Evolutionary conservation across 2,329 filamentous ascomycete genomes (phyloP), one percentile per base, ranked within the genome.

Genomic region (Metarhizium sp.): DNA sequence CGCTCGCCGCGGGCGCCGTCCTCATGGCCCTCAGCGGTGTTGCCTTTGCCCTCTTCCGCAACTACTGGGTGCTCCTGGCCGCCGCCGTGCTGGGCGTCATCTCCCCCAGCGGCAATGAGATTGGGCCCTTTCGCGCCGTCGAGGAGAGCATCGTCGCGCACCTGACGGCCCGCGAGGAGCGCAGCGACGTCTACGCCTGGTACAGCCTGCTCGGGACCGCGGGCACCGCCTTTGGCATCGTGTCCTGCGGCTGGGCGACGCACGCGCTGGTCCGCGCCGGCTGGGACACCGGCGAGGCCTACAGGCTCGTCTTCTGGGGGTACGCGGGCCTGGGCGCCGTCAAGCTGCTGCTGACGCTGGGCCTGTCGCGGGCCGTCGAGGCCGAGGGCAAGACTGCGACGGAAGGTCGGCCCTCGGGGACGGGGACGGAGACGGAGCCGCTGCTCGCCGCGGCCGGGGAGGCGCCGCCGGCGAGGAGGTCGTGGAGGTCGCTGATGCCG

Each of bases 71-170:
- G 1, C 66, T 86, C 53, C 72, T 86, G 7, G 57, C 69, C 10
- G 82, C 82, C 2, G 79, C 79, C 25, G 72, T 86, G 16, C 59
- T 85, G 7, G 83, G 83, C 5, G 81, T 86, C 51, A 81, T 86
- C 38, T 84, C 80, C 64, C 80, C 80, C n/a, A 81, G 80, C 62
- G 82, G 82, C 7, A 84, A 81, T 55, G 82, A 86, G 62, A 84
- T 85, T 53, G 82, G 81, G 0, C 82, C 82, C 0, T 85, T 86
- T 57, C 73, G 78, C 43, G 81, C 82, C 43, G 74, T 85, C 32
- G 82, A 85, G 62, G 82, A 85, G 66, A 81, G 78, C 16, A 77
- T 78, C 5, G 68, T 85, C 2, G 80, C 82, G 3, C 80, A 84
- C 46, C 69, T 85, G 3, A 81, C 78, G 0, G 63, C 68, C 1